Conservation (phyloP, 2,329 filamentous ascomycete genomes). For the Cercospora sojina region DNA sequence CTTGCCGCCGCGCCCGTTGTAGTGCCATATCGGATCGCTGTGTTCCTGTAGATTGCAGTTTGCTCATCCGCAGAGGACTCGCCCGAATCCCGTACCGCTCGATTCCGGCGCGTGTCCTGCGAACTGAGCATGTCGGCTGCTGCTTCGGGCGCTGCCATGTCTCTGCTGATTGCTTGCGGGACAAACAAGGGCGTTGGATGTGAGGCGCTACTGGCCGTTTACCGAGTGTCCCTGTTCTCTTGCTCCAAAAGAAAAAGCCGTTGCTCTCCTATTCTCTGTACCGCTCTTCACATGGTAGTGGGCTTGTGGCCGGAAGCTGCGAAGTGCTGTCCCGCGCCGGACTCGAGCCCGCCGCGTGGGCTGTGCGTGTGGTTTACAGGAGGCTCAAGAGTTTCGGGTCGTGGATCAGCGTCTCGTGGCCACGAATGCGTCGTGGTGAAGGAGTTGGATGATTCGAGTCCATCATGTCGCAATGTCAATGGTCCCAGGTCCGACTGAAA, state of each 20-base stretch:
- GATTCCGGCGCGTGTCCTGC: slow-evolving; percentile 16
- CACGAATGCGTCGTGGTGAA: neutral
- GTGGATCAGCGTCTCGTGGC: neutral
- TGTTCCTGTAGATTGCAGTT: slow-evolving; percentile 42
- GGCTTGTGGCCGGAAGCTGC: neutral
- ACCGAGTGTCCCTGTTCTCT: neutral
- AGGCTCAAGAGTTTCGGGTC: neutral
- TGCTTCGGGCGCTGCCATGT: slow-evolving; percentile 14
- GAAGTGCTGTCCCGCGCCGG: slow-evolving; percentile 6
- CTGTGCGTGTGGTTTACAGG: neutral
- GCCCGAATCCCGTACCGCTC: slow-evolving; percentile 18
- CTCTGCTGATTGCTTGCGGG: neutral
- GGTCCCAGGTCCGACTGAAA: neutral
- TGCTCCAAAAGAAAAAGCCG: neutral
- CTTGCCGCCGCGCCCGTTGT: slow-evolving; percentile 26
- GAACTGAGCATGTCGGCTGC: slow-evolving; percentile 13
- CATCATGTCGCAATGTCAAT: neutral
- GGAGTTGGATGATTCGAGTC: neutral
- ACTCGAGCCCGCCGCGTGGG: neutral
- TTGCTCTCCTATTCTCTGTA: neutral
- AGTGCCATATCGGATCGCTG: slow-evolving; percentile 28
- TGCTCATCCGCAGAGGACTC: slow-evolving; percentile 45
- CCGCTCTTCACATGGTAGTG: neutral
- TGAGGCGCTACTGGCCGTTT: neutral
- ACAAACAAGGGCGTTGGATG: neutral